Evolutionary conservation across 2,329 filamentous ascomycete species (phyloP).

Genomic region (Metarhizium robertsii): DNA sequence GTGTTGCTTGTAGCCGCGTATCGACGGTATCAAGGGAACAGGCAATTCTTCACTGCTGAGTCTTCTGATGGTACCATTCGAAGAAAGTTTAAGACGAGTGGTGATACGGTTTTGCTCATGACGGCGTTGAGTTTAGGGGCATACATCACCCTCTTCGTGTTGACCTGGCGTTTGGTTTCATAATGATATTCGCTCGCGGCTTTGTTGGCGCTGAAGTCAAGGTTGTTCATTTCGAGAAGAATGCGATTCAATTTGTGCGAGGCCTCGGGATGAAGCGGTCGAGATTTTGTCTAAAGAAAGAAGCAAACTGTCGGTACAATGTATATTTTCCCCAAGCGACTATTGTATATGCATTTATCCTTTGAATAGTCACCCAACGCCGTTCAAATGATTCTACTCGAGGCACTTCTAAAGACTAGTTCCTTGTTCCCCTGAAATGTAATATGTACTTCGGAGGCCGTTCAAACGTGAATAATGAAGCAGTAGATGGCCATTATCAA

Average conservation of each 20-base stretch:
- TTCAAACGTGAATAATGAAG: neutral
- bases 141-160: conserved; percentile 46
- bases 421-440: neutral
- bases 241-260: neutral
- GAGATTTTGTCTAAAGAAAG: neutral
- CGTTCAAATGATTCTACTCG: neutral
- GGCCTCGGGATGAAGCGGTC: neutral
- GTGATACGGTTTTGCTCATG: conserved; percentile 51
- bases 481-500: neutral
- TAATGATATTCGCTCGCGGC: conserved; percentile 3
- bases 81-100: conserved; percentile 53
- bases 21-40: conserved; percentile 82
- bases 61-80: conserved; percentile 23
- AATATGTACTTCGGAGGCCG: neutral
- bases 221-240: neutral
- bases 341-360: neutral
- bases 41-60: conserved; percentile 69
- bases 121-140: conserved; percentile 47
- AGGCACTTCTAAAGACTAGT: neutral
- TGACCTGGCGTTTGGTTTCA: conserved; percentile 38
- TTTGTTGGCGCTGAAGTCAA: neutral
- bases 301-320: conserved; percentile 2
- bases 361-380: neutral
- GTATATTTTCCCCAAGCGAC: neutral
- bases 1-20: conserved; percentile 77